Conservation (phyloP, 1,284 basidiomycete genomes). For the Malassezia yamatoensis region DNA sequence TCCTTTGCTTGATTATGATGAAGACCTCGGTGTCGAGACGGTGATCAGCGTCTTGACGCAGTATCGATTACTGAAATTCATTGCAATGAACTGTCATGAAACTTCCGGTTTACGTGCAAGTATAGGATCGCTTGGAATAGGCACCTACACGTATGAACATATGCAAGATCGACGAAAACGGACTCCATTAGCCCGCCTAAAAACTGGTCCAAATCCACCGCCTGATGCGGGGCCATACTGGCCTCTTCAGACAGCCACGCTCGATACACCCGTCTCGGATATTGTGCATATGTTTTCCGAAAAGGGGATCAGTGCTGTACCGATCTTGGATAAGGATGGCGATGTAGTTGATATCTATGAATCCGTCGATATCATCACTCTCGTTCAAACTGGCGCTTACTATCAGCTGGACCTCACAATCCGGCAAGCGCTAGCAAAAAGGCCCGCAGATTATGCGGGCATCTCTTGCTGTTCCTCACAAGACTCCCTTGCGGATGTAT, state of each 20-base stretch:
- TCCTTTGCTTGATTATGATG: slow-evolving; percentile 83
- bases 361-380: slow-evolving; percentile 84
- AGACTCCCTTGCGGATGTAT: slow-evolving; percentile 83
- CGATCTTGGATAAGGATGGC: slow-evolving; percentile 84
- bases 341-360: slow-evolving; percentile 95
- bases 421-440: slow-evolving; percentile 77
- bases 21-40: slow-evolving; percentile 86
- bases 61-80: slow-evolving; percentile 95
- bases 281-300: slow-evolving; percentile 98
- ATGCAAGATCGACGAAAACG: slow-evolving; percentile 4
- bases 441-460: slow-evolving; percentile 80
- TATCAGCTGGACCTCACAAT: slow-evolving; percentile 91
- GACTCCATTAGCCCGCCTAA: slow-evolving; percentile 3
- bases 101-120: slow-evolving; percentile 55
- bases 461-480: slow-evolving; percentile 89
- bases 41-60: slow-evolving; percentile 94
- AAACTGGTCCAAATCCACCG: slow-evolving; percentile 4
- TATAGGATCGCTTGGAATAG: slow-evolving; percentile 78
- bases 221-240: slow-evolving; percentile 56
- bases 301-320: slow-evolving; percentile 87
- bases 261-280: slow-evolving; percentile 88
- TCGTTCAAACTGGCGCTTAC: slow-evolving; percentile 82
- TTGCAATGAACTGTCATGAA: slow-evolving; percentile 68
- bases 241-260: slow-evolving; percentile 82
- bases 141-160: slow-evolving; percentile 63